These are phyloP conservation scores for Alternaria infectoria DNA, from an alignment of 2,329 filamentous ascomycete genomes.

Conservation along the genomic window DNA sequence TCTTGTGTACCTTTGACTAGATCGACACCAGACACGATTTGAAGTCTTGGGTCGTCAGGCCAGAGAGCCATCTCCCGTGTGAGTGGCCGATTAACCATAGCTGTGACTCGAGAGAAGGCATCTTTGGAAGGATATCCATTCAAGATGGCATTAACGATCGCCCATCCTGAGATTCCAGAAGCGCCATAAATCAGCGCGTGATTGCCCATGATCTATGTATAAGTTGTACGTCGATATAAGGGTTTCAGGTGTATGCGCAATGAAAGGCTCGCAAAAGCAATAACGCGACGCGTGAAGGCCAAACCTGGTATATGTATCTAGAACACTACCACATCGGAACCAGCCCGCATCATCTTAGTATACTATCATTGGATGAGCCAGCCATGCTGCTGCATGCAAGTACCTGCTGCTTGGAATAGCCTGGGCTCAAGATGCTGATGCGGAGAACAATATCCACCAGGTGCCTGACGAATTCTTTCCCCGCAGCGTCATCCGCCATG, in stretches of 20 bases:
- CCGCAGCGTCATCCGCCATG: slow-evolving; percentile 29
- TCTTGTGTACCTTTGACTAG: slow-evolving; percentile 45
- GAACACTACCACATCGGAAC: neutral
- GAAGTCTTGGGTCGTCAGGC: slow-evolving; percentile 45
- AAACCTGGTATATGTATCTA: neutral
- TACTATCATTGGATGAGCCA: neutral
- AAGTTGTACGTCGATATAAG: neutral
- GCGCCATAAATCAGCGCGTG: slow-evolving; percentile 51
- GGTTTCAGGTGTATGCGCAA: neutral
- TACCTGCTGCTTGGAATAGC: neutral
- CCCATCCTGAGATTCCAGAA: slow-evolving; percentile 59
- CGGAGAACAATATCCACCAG: slow-evolving; percentile 39
- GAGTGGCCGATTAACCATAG: slow-evolving; percentile 56
- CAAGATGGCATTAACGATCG: slow-evolving; percentile 57
- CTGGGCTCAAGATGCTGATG: slow-evolving; percentile 1
- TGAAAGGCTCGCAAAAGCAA: neutral
- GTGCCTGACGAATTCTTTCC: slow-evolving; percentile 18
- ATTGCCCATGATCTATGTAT: slow-evolving; percentile 27
- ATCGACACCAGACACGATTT: slow-evolving; percentile 51
- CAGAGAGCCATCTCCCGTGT: slow-evolving; percentile 43
- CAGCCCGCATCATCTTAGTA: neutral
- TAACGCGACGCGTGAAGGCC: neutral
- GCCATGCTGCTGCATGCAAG: slow-evolving; percentile 3
- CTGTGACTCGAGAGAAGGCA: slow-evolving; percentile 54
- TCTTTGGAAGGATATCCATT: slow-evolving; percentile 54